Evolutionary conservation across 768 basidiomycete genomes (phyloP).

Genomic region (Clitopilus hobsonii): DNA sequence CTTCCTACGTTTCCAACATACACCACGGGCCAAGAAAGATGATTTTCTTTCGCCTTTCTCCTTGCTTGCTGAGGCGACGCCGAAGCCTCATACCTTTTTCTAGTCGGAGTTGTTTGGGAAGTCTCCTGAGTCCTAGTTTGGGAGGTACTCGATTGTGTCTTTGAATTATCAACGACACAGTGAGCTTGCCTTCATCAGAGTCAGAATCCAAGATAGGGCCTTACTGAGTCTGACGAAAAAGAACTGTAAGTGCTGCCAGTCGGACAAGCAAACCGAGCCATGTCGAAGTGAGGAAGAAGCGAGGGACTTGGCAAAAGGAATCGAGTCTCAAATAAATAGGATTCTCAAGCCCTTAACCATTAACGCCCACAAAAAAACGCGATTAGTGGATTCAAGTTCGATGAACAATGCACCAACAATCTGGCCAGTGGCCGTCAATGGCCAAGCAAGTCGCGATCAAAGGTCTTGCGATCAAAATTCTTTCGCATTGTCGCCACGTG

Average conservation of each 20-base stretch:
- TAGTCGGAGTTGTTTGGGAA: too few relatives aligned
- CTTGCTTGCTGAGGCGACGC: constrained; percentile 20
- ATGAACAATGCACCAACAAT: not conserved
- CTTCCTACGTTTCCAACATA: constrained; percentile 62
- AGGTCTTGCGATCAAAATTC: not conserved
- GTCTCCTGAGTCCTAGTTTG: not conserved
- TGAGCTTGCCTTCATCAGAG: too few relatives aligned
- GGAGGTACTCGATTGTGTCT: too few relatives aligned
- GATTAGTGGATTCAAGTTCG: too few relatives aligned
- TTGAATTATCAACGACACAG: too few relatives aligned
- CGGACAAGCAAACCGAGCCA: not conserved
- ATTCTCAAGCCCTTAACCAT: too few relatives aligned
- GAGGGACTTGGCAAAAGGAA: too few relatives aligned
- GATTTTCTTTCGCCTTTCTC: constrained; percentile 14
- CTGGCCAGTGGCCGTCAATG: not conserved
- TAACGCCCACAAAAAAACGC: not conserved
- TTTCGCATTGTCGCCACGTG: not conserved
- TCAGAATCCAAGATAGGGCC: too few relatives aligned
- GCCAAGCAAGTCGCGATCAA: not conserved
- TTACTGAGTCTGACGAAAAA: not conserved
- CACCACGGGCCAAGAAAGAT: too few relatives aligned
- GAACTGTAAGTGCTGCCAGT: not conserved
- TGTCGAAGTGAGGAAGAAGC: not conserved
- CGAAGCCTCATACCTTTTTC: constrained; percentile 12
- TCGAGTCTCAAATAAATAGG: too few relatives aligned